These are phyloP conservation scores for Chara braunii DNA, from an alignment of 139 green algal genomes.

Conservation along the genomic window DNA sequence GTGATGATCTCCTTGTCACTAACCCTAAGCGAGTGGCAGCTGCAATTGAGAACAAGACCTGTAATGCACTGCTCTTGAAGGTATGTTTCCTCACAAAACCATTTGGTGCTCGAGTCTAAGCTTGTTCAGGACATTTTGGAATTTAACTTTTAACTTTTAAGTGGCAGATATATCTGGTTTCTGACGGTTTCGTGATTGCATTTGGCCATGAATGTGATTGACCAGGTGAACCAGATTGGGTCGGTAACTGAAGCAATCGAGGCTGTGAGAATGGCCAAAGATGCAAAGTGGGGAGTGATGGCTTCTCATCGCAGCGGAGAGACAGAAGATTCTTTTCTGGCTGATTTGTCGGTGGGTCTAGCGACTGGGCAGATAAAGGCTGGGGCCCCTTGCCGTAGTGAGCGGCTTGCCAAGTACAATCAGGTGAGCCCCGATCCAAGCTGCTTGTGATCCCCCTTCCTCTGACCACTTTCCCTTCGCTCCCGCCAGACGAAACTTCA, in stretches of 20 bases:
- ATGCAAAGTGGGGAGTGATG: conserved; percentile 92
- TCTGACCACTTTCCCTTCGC: no score
- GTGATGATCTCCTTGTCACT: conserved; percentile 93
- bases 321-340: conserved; percentile 94
- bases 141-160: neutral
- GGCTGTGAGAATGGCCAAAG: conserved; percentile 79
- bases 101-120: neutral
- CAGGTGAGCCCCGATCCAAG: conserved; percentile 89
- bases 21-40: conserved; percentile 81
- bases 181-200: neutral
- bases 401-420: conserved; percentile 98
- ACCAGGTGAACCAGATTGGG: conserved; percentile 84
- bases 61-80: conserved; percentile 92
- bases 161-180: neutral
- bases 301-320: conserved; percentile 80
- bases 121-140: neutral
- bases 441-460: no score
- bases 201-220: neutral
- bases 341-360: conserved; percentile 91
- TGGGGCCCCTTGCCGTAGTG: conserved; percentile 87
- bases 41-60: conserved; percentile 85
- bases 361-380: conserved; percentile 93
- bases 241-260: conserved; percentile 90
- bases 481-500: no score
- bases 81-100: conserved; percentile 2